phyloP scores from a whole-genome alignment of 202 grass and related monocot genomes.

The Digitaria exilis region DNA sequence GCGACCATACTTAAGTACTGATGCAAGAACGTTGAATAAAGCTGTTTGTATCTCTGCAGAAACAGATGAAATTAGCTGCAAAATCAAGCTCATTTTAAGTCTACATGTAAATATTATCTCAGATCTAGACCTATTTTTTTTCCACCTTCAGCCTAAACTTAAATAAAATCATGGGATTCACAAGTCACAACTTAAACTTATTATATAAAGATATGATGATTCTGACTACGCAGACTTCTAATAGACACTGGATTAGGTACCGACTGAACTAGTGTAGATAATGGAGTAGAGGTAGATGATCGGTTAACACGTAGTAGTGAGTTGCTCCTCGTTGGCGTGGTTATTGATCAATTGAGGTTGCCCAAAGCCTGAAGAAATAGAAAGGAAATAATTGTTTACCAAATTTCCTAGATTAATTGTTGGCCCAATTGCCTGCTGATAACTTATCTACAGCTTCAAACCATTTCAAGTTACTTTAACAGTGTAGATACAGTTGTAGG shows the following conservation, averaged over 20 bases:
- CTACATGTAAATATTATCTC: too few relatives aligned
- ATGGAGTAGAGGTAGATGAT: background rate
- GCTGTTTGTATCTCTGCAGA: too few relatives aligned
- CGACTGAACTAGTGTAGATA: background rate
- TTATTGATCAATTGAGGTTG: constrained; percentile 10
- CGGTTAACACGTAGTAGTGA: background rate
- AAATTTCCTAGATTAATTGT: constrained; percentile 47
- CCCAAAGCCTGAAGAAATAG: background rate
- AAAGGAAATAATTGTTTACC: constrained; percentile 16
- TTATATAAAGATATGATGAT: background rate
- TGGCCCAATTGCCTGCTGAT: constrained; percentile 31
- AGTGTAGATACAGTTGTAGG: background rate
- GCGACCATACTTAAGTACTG: background rate
- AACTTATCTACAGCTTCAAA: constrained; percentile 40
- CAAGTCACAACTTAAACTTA: background rate
- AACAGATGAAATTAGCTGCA: too few relatives aligned
- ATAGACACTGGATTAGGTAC: background rate
- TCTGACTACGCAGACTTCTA: background rate
- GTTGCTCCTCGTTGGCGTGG: background rate
- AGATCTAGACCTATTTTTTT: too few relatives aligned
- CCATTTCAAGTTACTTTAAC: constrained; percentile 18
- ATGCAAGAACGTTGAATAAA: constrained; percentile 9
- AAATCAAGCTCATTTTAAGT: too few relatives aligned
- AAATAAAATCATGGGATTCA: too few relatives aligned
- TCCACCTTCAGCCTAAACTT: too few relatives aligned